Percentiles rank a stretch among this genome's conserved stretches.
phyloP scores from a whole-genome alignment of 495 filamentous ascomycete species.

The Pseudomonodictys pantanalensis region DNA sequence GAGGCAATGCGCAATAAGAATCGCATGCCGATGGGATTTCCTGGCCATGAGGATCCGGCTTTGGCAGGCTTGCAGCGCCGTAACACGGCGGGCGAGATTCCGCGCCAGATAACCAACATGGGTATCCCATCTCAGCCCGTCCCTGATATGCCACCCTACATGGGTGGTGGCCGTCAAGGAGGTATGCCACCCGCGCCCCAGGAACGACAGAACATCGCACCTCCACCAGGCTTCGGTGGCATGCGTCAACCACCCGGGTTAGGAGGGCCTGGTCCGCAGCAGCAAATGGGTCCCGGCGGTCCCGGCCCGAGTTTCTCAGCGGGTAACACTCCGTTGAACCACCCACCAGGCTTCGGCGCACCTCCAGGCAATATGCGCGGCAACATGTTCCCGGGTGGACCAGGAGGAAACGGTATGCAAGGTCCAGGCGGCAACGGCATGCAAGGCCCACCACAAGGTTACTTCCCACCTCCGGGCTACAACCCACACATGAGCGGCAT shows the following conservation, averaged over 20 bases:
- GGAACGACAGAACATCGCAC: conserved; percentile 32
- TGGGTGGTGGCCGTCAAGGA: conserved; percentile 14
- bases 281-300: conserved; percentile 26
- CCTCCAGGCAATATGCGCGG: conserved; percentile 21
- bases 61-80: conserved; percentile 26
- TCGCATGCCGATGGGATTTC: conserved; percentile 13
- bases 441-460: conserved; percentile 23
- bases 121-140: conserved; percentile 34
- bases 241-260: conserved; percentile 33
- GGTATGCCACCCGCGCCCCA: conserved; percentile 30
- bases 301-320: conserved; percentile 18
- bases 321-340: conserved; percentile 28
- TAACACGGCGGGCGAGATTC: conserved; percentile 29
- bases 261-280: conserved; percentile 12
- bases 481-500: conserved; percentile 18
- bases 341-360: conserved; percentile 27
- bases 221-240: conserved; percentile 33
- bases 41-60: conserved; percentile 18
- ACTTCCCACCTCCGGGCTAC: conserved; percentile 29
- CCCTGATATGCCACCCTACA: conserved; percentile 26
- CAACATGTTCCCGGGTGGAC: conserved; percentile 14
- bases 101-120: conserved; percentile 34
- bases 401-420: background rate
- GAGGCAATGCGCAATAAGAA: conserved; percentile 26
- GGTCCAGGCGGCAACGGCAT: conserved; percentile 1